Evolutionary conservation across 2,329 filamentous ascomycete genomes (phyloP), one percentile per base, ranked within the genome.

Genomic region (Knufia petricola): DNA sequence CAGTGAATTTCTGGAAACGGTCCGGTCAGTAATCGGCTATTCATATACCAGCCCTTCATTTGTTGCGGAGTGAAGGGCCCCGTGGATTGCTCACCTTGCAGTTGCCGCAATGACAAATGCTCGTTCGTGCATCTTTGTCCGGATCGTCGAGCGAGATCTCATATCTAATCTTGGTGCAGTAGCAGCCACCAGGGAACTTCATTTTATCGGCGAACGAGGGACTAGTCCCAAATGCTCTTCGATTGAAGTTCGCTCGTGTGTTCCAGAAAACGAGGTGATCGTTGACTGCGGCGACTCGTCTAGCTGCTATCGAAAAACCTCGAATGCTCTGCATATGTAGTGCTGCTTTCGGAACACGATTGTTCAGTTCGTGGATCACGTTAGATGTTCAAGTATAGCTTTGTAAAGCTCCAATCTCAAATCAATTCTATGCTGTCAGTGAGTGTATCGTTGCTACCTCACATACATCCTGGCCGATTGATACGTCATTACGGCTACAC

Each of bases 31-130:
- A 28, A n/a, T 28, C 26, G 26, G 6, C 26, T 6, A 6, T 28
- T 6, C 26, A 28, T 28, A 28, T 28, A 12, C 26, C 12, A 28
- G 6, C 6, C 12, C 12, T 6, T 28, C 12, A 12, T 28, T 28
- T 6, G 6, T 12, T 28, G 6, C 26, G 26, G 26, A 28, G 15
- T 4, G 9, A 6, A 36, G 6, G 10, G 6, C 13, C 32, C 32
- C 6, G 15, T n/a, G 9, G 32, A 4, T 8, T 4, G 32, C 45
- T 8, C 53, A 70, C 69, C 59, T 74, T 77, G 63, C 74, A 77
- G 56, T 70, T 74, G 15, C 59, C 53, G 56, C 74, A 77, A 58
- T 78, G 73, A 53, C 74, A 78, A 13, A 78, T 56, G 8, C 67
- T 73, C 1, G 73, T 75, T 19, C 73, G 63, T 2, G 73, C 74